Base-by-base conservation (phyloP, 371 early-diverging fungal species). In the Cokeromyces recurvatus region DNA sequence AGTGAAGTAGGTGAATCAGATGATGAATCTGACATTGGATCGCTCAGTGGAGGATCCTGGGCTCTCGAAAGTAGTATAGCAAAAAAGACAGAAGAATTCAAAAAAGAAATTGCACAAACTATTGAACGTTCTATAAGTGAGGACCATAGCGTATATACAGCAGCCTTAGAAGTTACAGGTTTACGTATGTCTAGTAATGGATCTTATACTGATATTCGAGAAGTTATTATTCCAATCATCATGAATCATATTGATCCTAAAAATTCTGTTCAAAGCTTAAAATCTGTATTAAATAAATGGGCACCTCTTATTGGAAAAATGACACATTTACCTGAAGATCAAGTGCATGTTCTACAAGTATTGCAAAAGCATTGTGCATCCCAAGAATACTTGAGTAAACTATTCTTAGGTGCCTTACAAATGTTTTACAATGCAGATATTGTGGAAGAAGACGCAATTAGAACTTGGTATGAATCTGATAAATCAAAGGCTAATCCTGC, bases 141-240 rank as follows among this genome's bases (percentile, higher is more conserved):
- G 45, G 71, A 80, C 35, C 91, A 89, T 55, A 60, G 73, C 1
- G 77, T 87, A 9, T 91, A 90, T 20, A 82, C 83, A 48, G 83
- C 94, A 6, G 79, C 81, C 10, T 63, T 94, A 14, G 97, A 97
- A 72, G 75, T 96, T 23, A 94, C 92, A 44, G 85, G 92, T 7
- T 67, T 92, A 49, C 89, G 94, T 53, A 87, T 95, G 88, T 86
- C 94, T 5, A 83, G 81, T 55, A 87, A 95, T 60, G 84, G 89
- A 20, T 82, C 81, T 10, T 92, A 90, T 52, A 74, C 79, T 17
- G 86, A 90, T 61, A 77, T 95, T 53, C 77, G 95, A 19, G 77
- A 75, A 27, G 77, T 81, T 1, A 77, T 91, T 20, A 76, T 90
- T 21, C 90, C 87, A 9, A 64, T 69, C 6, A 61, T 87, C 17